Base-by-base conservation (phyloP, 1,139 yeast species). In the Kluyveromyces sp. region DNA sequence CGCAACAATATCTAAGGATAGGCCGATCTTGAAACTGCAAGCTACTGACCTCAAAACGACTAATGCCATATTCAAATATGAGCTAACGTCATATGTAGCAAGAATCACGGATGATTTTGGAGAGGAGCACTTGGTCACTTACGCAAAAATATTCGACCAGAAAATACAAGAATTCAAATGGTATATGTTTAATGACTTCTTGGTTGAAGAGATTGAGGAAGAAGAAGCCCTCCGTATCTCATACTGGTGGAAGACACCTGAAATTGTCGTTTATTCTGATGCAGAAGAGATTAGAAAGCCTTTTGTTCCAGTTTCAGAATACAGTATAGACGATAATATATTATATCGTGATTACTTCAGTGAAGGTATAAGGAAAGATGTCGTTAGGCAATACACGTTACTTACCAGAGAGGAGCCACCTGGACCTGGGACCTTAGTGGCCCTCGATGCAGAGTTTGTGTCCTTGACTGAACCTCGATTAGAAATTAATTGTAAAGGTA, bases 391-490 rank as follows among this genome's bases (percentile, higher is more conserved):
- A 52, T 87, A 84, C 61, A 74, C 77, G 55, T 69, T 85, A 21
- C 68, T 88, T 46, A 79, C 89, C 0, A 65, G 67, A 25, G 73
- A 74, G 41, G 92, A 85, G 57, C 86, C 88, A 0, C 95, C 96
- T 2, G 58, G 60, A 28, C 76, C 82, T 0, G 96, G 96, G 0
- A 72, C 87, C 1, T 65, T 89, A 37, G 81, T 90, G 21, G 98
- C 98, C 0, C 83, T 94, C 48, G 99, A 94, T 70, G 97, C 99
- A 0, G 99, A 94, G 64, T 94, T 94, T 71, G 97, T 94, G 4
- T 78, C 83, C 41, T 64, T 90, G 35, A 79, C 80, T 47, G 87
- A 86, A 4, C 97, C 90, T 56, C 81, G 83, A 53, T 76, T 80
- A 39, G 97, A 90, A 59, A 77, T 92, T 42, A 77, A 78, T 45